These are phyloP conservation scores for Hyaloscypha finlandica DNA, from an alignment of 495 filamentous ascomycete species.

Conservation along the genomic window DNA sequence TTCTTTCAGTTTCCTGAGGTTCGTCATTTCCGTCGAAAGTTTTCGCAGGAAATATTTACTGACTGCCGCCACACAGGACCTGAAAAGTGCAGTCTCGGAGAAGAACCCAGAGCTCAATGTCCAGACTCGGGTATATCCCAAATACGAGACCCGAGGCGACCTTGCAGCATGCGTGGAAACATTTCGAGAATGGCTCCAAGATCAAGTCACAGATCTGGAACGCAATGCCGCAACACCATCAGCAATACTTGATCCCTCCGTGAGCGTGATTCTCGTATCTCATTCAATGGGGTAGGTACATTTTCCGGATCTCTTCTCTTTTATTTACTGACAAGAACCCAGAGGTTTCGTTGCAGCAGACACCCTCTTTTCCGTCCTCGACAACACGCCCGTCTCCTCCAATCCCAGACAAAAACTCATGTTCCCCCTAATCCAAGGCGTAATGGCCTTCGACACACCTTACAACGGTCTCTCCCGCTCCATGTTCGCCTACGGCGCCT, in stretches of 20 bases:
- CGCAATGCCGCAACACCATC: slow-evolving; percentile 72
- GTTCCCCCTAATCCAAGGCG: slow-evolving; percentile 73
- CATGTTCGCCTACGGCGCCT: slow-evolving; percentile 87
- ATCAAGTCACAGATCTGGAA: slow-evolving; percentile 89
- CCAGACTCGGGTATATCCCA: slow-evolving; percentile 74
- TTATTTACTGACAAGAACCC: background rate
- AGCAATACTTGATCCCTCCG: slow-evolving; percentile 81
- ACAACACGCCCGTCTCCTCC: slow-evolving; percentile 25
- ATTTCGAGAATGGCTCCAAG: slow-evolving; percentile 89
- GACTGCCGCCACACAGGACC: slow-evolving; percentile 41
- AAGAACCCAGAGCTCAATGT: slow-evolving; percentile 73
- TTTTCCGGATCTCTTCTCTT: background rate
- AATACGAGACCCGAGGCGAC: slow-evolving; percentile 88
- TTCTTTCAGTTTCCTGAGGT: slow-evolving; percentile 72
- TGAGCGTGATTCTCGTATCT: slow-evolving; percentile 79
- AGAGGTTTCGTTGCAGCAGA: slow-evolving; percentile 91
- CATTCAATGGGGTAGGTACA: slow-evolving; percentile 76
- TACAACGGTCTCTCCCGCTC: slow-evolving; percentile 85
- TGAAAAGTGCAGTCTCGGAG: slow-evolving; percentile 65
- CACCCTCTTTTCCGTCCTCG: slow-evolving; percentile 59
- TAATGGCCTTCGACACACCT: slow-evolving; percentile 92
- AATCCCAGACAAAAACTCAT: slow-evolving; percentile 42
- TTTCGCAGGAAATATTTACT: background rate
- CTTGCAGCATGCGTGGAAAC: slow-evolving; percentile 72
- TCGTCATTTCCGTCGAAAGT: background rate